Percentiles rank a stretch among this genome's conserved stretches.
Evolutionary conservation across 495 filamentous ascomycete genomes (phyloP).

Genomic region (Penicillium antarcticum): DNA sequence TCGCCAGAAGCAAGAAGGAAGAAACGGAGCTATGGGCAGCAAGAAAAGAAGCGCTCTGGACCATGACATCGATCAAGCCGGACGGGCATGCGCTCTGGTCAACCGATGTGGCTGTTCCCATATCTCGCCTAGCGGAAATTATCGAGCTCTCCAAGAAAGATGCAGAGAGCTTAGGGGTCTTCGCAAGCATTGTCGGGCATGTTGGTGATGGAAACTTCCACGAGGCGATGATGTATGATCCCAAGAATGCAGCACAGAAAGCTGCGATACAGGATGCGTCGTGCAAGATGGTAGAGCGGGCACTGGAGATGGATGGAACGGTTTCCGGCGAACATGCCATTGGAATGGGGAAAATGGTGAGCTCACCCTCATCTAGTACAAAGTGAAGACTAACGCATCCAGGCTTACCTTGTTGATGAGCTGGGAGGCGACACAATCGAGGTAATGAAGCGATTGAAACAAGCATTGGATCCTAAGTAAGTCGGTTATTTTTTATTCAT

Average conservation of each 20-base stretch:
- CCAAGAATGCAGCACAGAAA: conserved; percentile 60
- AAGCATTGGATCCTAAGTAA: conserved; percentile 68
- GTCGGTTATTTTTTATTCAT: no score
- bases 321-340: conserved; percentile 31
- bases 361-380: conserved; percentile 17
- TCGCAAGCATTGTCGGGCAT: conserved; percentile 82
- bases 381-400: conserved; percentile 86
- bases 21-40: conserved; percentile 74
- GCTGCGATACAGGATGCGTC: conserved; percentile 74
- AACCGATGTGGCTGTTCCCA: conserved; percentile 87
- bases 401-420: conserved; percentile 36
- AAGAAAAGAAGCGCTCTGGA: conserved; percentile 82
- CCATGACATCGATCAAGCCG: conserved; percentile 47
- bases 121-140: conserved; percentile 82
- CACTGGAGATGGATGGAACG: conserved; percentile 89
- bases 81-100: conserved; percentile 62
- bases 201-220: conserved; percentile 94
- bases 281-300: conserved; percentile 82
- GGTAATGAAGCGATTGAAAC: conserved; percentile 83
- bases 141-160: conserved; percentile 88
- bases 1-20: no score
- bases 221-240: conserved; percentile 81
- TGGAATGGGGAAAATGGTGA: not conserved
- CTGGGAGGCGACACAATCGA: conserved; percentile 58
- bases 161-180: conserved; percentile 77